Evolutionary conservation across 371 early-diverging fungal genomes (phyloP).

Genomic region (Lichtheimia ornata): DNA sequence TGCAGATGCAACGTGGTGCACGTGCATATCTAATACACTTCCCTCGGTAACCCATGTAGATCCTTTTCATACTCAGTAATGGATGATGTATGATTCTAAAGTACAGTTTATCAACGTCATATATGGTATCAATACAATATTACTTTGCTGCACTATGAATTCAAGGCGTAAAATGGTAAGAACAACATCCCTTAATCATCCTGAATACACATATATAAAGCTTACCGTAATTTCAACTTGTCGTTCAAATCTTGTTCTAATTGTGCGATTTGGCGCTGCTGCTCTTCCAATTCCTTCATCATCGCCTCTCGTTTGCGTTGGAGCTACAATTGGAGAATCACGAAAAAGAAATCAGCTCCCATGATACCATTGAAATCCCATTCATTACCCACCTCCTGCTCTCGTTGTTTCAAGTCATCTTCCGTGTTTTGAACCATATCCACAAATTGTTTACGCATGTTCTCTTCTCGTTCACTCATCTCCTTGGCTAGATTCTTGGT

Average conservation of each 20-base stretch:
- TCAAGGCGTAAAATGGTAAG: too few relatives aligned
- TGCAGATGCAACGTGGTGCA: too few relatives aligned
- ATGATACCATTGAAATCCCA: not conserved
- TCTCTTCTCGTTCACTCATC: conserved; percentile 76
- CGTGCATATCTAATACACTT: too few relatives aligned
- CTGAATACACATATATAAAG: too few relatives aligned
- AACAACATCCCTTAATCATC: too few relatives aligned
- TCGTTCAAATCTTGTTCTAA: conserved; percentile 21
- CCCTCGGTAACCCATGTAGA: too few relatives aligned
- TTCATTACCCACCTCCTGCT: conserved; percentile 49
- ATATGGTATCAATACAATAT: too few relatives aligned
- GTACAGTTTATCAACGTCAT: too few relatives aligned
- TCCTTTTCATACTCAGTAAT: too few relatives aligned
- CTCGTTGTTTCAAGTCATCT: conserved; percentile 59
- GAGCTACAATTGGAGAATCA: conserved; percentile 3
- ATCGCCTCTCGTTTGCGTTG: conserved; percentile 23
- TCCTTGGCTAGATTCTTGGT: conserved; percentile 58
- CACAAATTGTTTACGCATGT: conserved; percentile 75
- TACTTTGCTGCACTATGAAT: too few relatives aligned
- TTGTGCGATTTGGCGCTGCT: conserved; percentile 16
- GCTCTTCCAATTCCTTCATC: conserved; percentile 27
- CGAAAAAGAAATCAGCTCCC: not conserved
- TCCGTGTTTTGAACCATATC: conserved; percentile 78
- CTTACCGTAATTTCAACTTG: conserved; percentile 12
- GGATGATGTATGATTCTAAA: too few relatives aligned